A percentile compares a stretch with the other conserved stretches of the same genome.
Conservation (phyloP, 495 filamentous ascomycete species). For the Rhypophila decipiens region DNA sequence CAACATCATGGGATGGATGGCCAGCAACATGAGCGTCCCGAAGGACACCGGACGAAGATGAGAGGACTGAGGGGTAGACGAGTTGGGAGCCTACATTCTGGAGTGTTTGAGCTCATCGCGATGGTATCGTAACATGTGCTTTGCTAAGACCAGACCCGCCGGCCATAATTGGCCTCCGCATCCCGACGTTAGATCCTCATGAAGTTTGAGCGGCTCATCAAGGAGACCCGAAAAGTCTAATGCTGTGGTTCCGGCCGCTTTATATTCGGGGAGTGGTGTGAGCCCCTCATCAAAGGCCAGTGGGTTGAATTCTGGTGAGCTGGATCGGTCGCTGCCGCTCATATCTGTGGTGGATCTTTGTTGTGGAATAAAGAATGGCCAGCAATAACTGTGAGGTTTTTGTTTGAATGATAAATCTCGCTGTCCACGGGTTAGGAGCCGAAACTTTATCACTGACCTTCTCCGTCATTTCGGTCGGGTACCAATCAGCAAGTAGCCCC, state of each 20-base stretch:
- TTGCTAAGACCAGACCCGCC: constrained; percentile 79
- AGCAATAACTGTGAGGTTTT: too few species aligned
- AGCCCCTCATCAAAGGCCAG: constrained; percentile 59
- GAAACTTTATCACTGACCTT: too few species aligned
- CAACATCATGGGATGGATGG: too few species aligned
- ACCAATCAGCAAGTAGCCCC: too few species aligned
- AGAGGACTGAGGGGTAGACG: not conserved
- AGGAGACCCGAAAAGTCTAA: constrained; percentile 73
- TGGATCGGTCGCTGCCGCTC: constrained; percentile 10
- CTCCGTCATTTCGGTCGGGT: too few species aligned
- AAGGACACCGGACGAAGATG: not conserved
- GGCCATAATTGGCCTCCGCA: constrained; percentile 94
- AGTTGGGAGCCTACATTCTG: constrained; percentile 60
- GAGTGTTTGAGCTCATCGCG: constrained; percentile 51
- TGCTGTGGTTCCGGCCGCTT: constrained; percentile 54
- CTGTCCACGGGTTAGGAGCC: constrained; percentile 1
- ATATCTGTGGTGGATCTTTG: too few species aligned
- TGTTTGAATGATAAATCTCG: too few species aligned
- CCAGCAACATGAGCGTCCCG: too few species aligned
- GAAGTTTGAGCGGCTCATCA: constrained; percentile 58
- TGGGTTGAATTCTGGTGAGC: constrained; percentile 38
- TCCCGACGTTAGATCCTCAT: constrained; percentile 77
- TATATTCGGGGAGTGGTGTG: constrained; percentile 57
- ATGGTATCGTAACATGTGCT: constrained; percentile 72
- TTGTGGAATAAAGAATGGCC: too few species aligned